Base-by-base conservation (phyloP, 352 stramenopile species). In the Pythium insidiosum region DNA sequence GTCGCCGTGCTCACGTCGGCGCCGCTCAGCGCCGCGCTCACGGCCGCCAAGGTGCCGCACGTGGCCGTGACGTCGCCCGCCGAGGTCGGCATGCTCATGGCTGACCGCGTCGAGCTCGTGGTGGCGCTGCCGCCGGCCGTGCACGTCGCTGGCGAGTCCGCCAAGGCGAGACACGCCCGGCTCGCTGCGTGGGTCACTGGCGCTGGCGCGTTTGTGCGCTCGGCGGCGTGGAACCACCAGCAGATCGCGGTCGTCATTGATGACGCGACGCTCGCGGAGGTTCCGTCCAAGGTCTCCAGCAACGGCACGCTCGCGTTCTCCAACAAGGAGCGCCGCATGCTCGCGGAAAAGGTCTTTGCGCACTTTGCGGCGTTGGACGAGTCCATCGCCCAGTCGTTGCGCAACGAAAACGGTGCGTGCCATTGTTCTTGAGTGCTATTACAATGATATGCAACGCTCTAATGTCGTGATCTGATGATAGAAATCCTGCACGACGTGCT, bases 161-260 rank as follows among this genome's bases (percentile, higher is more conserved):
- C 45, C 47, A 80, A 80, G 51, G 47, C 37, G 44, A 48, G 55
- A 30, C 71, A 81, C 48, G 48, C 58, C 22, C 62, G 62, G 7
- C 62, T 93, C 35, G 62, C 71, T 37, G 43, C 58, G 33, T 92
- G 74, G 82, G 71, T 88, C 41, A 78, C 68, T 12, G 81, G 81
- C 44, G 67, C 77, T 25, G 84, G 77, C 47, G 68, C 76, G 31
- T 88, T 94, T 41, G 78, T 90, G 43, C 84, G 83, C 53, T 73
- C 81, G 2, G 77, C 82, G 7, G 83, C 84, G 3, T 89, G 84
- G 76, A 87, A 93, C 61, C 63, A 95, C 66, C 84, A 89, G 58
- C 79, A 88, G 61, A 86, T 90, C 44, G 75, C 61, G 44, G 83
- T 95, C 28, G 55, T 94, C 5, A 63, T 88, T 22, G 66, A 91